These are phyloP conservation scores for Hyphopichia pseudoburtonii DNA, from an alignment of 1,139 yeast species.

Conservation along the genomic window DNA sequence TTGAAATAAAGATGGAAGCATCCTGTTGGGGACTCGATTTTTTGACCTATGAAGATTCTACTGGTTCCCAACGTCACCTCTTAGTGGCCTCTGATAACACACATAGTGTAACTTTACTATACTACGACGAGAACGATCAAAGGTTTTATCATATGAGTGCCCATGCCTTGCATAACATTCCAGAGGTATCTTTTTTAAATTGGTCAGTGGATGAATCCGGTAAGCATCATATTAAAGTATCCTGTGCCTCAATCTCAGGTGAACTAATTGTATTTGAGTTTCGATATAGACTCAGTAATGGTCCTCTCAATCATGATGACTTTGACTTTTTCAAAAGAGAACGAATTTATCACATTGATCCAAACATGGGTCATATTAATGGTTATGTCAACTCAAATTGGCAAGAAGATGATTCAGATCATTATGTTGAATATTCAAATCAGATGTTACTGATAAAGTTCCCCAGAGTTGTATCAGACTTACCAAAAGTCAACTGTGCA, in stretches of 20 bases:
- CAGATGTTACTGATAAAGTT: slow-evolving; percentile 15
- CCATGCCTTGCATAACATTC: slow-evolving; percentile 57
- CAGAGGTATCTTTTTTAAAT: slow-evolving; percentile 49
- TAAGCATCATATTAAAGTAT: slow-evolving; percentile 22
- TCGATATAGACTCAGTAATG: slow-evolving; percentile 22
- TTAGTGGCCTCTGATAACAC: slow-evolving; percentile 62
- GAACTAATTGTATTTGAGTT: slow-evolving; percentile 46
- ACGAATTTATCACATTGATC: slow-evolving; percentile 27
- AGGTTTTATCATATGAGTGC: slow-evolving; percentile 36
- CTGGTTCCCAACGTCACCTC: slow-evolving; percentile 30
- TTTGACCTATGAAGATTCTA: slow-evolving; percentile 17
- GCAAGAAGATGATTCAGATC: slow-evolving; percentile 6
- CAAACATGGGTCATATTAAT: slow-evolving; percentile 27
- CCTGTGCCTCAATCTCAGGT: slow-evolving; percentile 51
- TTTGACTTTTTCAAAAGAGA: slow-evolving; percentile 13
- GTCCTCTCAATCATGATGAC: slow-evolving; percentile 27
- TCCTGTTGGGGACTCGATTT: slow-evolving; percentile 71
- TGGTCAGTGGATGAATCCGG: slow-evolving; percentile 14
- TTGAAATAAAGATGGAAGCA: slow-evolving; percentile 36
- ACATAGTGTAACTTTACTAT: slow-evolving; percentile 44
- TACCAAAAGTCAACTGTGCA: slow-evolving; percentile 26
- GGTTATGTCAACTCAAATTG: slow-evolving; percentile 14
- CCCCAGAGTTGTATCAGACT: slow-evolving; percentile 21
- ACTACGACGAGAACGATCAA: slow-evolving; percentile 26
- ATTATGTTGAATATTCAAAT: not conserved